Percentiles rank a stretch among this genome's conserved stretches.
These are phyloP conservation scores for Carpinus fangiana DNA, from an alignment of 306 rosid genomes.

Conservation along the genomic window DNA sequence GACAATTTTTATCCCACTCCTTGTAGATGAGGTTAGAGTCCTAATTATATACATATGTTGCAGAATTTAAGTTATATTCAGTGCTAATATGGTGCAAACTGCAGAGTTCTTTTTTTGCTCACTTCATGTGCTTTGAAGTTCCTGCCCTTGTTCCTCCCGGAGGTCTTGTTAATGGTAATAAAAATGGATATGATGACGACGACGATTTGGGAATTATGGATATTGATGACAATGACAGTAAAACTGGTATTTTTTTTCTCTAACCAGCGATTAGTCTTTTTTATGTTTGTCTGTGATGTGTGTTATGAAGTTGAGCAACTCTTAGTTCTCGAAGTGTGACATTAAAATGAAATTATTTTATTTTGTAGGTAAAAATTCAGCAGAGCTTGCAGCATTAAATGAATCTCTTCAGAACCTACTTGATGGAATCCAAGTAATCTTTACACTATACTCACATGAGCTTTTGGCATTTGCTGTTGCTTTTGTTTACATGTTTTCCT, in stretches of 20 bases:
- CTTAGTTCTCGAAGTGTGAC: conserved; percentile 27
- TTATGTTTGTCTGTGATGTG: conserved; percentile 4
- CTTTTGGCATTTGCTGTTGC: conserved; percentile 18
- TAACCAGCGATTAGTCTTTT: conserved; percentile 6
- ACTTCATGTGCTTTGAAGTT: conserved; percentile 93
- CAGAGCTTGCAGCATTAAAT: conserved; percentile 76
- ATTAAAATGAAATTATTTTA: conserved; percentile 1
- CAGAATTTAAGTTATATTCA: conserved; percentile 5
- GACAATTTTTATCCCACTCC: conserved; percentile 89
- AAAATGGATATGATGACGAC: conserved; percentile 45
- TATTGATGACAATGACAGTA: conserved; percentile 68
- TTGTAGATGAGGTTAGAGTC: conserved; percentile 88
- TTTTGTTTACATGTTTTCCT: neutral
- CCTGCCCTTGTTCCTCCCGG: conserved; percentile 85
- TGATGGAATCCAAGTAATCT: conserved; percentile 86
- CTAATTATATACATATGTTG: conserved; percentile 10
- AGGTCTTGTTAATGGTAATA: conserved; percentile 66
- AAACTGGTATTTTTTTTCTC: conserved; percentile 41
- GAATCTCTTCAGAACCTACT: conserved; percentile 89
- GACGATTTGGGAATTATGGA: conserved; percentile 88
- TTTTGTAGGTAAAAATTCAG: conserved; percentile 56
- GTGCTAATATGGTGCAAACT: conserved; percentile 32
- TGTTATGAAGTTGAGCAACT: conserved; percentile 17
- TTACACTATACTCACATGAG: conserved; percentile 12
- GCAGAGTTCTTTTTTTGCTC: conserved; percentile 92